These are phyloP conservation scores for Eucalyptus guilfoylei DNA, from an alignment of 345 rosid species.

Conservation along the genomic window DNA sequence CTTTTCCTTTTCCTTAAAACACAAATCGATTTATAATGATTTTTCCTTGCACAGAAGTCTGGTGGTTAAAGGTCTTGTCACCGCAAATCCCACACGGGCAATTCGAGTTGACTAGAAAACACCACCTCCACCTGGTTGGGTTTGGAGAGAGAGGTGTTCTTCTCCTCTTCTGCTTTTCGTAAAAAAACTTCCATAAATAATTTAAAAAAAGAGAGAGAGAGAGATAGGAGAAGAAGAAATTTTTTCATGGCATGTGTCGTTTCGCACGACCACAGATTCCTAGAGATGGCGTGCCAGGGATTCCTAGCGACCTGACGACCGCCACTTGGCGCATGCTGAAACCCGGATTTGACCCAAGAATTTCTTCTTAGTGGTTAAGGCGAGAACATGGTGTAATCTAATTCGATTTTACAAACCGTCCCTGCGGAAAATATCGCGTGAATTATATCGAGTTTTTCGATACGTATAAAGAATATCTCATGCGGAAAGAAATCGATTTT, in stretches of 20 bases:
- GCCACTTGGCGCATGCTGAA: not conserved
- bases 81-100: not conserved
- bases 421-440: not conserved
- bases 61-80: not conserved
- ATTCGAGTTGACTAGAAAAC: not conserved
- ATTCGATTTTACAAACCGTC: not conserved
- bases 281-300: not conserved
- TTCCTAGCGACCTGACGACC: not conserved
- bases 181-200: not conserved
- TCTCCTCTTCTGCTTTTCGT: not conserved
- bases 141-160: not conserved
- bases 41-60: not conserved
- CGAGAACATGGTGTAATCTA: rapidly evolving
- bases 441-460: not conserved
- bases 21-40: not conserved
- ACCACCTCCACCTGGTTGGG: not conserved
- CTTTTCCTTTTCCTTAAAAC: not conserved
- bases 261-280: not conserved
- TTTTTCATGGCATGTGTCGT: not conserved
- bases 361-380: not conserved
- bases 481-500: too few relatives aligned
- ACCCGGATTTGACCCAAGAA: not conserved
- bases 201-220: not conserved
- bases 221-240: not conserved
- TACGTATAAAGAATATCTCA: not conserved